Evolutionary conservation across 164 flowering plant genomes (phyloP), one percentile per base, ranked within the genome.

Genomic region (Kalanchoe fedtschenkoi): DNA sequence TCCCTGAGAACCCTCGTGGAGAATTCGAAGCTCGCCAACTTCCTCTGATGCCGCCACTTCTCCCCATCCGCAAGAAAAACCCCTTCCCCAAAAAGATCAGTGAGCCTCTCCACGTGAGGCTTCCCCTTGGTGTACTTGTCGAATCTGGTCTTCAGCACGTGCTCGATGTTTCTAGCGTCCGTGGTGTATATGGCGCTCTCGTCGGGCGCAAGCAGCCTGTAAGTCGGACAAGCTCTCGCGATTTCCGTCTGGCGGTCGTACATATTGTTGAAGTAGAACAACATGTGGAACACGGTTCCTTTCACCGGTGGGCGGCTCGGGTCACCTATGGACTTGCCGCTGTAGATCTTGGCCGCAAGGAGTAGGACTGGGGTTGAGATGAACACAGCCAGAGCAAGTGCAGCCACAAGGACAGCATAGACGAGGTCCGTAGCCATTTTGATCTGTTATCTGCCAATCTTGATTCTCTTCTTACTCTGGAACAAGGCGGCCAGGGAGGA

Each of bases 171-270:
- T 6, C 62, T 70, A 5, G 88, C 87, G 33, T 80, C 80, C 0
- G 78, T 47, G 1, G 84, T 82, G 71, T 71, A 86, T 58, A 86
- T 47, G 66, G 77, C 85, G 37, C 34, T 77, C 35, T 75, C 67
- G 21, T 61, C 64, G 41, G 73, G 83, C 21, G 34, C 29, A 24
- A 83, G 66, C 15, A 86, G 66, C 58, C 88, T 68, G 71, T 75
- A 86, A 11, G 91, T 83, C 32, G 10, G 59, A 65, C 83, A 28
- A 56, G 77, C 77, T 2, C 55, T 28, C 6, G 85, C 78, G 29
- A 80, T 76, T 43, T 76, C 76, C 29, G 88, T 78, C 84, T 76
- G 71, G 71, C 81, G 83, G 57, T 86, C 66, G 15, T 80, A 77
- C 34, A 86, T 30, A 53, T 77, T 76, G 3, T 75, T 63, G 82